phyloP scores from a whole-genome alignment of 176 grass and related monocot genomes.

The Calamus simplicifolius region DNA sequence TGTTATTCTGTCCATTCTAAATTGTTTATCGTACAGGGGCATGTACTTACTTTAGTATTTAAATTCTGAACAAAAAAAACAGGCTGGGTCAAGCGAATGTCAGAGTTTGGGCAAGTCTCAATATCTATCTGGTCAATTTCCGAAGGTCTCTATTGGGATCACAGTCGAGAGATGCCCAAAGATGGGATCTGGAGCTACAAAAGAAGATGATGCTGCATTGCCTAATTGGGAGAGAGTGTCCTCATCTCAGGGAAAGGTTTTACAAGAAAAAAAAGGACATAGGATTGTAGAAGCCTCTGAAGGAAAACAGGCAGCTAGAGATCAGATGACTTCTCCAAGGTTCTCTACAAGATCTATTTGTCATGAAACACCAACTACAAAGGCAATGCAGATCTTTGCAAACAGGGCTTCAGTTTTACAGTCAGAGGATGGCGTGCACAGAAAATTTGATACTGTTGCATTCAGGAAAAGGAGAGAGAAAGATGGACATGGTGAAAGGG shows the following conservation, averaged over 20 bases:
- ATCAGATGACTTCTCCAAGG: too few relatives aligned
- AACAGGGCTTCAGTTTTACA: too few relatives aligned
- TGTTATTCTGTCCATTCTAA: too few relatives aligned
- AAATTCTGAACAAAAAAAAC: constrained; percentile 8
- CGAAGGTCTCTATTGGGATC: constrained; percentile 81
- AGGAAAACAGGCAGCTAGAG: too few relatives aligned
- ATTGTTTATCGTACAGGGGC: not conserved
- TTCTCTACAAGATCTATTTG: too few relatives aligned
- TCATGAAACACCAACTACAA: too few relatives aligned
- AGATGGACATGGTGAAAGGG: constrained; percentile 24
- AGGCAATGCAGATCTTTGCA: too few relatives aligned
- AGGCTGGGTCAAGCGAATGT: constrained; percentile 37
- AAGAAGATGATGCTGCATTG: constrained; percentile 16
- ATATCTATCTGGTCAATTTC: constrained; percentile 56
- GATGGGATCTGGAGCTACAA: constrained; percentile 20
- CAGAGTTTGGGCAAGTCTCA: constrained; percentile 56
- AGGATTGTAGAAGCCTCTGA: not conserved
- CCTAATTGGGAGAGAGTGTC: constrained; percentile 23
- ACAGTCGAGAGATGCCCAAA: constrained; percentile 36
- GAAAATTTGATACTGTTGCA: constrained; percentile 36
- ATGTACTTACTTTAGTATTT: not conserved
- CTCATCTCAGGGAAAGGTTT: constrained; percentile 33
- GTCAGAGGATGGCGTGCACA: constrained; percentile 4
- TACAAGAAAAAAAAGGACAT: constrained; percentile 3
- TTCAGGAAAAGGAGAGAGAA: constrained; percentile 38